Conservation (phyloP, 345 rosid genomes). For the Combretum micranthum region DNA sequence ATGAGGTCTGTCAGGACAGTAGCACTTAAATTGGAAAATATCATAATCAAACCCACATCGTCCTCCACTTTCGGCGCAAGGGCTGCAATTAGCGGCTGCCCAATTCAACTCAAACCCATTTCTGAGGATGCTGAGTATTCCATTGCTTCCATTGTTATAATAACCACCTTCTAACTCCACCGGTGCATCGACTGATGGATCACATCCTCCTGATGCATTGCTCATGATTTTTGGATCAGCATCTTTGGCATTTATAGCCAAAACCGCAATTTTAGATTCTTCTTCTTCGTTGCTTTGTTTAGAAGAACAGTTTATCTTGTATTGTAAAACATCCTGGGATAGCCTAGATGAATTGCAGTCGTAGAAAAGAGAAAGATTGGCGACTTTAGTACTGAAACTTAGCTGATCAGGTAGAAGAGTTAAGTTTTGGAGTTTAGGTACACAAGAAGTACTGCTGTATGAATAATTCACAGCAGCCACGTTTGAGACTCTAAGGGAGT, state of each 20-base stretch:
- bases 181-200: slow-evolving; percentile 9
- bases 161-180: slow-evolving; percentile 9
- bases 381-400: background rate
- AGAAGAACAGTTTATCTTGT: slow-evolving; percentile 10
- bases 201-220: slow-evolving; percentile 18
- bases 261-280: background rate
- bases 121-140: slow-evolving; percentile 2
- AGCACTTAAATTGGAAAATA: slow-evolving; percentile 27
- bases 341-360: slow-evolving; percentile 14
- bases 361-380: slow-evolving; percentile 11
- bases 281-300: no score
- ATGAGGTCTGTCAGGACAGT: slow-evolving; percentile 49
- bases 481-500: slow-evolving; percentile 32
- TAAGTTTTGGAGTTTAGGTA: slow-evolving; percentile 17
- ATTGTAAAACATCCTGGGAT: background rate
- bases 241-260: slow-evolving; percentile 14
- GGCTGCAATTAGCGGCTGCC: slow-evolving; percentile 36
- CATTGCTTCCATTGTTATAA: background rate
- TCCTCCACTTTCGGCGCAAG: slow-evolving; percentile 33
- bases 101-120: slow-evolving; percentile 38
- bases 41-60: slow-evolving; percentile 31
- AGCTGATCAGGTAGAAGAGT: slow-evolving; percentile 14
- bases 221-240: slow-evolving; percentile 13
- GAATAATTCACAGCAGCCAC: background rate
- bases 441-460: background rate